Percentiles rank a stretch among this genome's conserved stretches.
Evolutionary conservation across 2,329 filamentous ascomycete species (phyloP).

Genomic region (Phialocephala subalpina): DNA sequence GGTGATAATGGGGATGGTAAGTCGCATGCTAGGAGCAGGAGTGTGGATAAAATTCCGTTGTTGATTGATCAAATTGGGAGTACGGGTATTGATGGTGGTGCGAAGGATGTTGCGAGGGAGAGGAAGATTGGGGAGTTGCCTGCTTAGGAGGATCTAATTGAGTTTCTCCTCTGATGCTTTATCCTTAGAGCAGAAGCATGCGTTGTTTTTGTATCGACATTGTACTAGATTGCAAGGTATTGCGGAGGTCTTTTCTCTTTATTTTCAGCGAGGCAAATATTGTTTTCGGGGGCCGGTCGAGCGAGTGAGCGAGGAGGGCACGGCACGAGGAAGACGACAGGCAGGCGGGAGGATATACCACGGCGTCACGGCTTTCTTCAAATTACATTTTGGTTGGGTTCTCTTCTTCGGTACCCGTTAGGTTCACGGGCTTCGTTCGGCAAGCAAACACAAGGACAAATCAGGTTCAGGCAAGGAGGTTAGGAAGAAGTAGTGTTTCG

Average conservation of each 20-base stretch:
- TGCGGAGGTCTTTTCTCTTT: neutral
- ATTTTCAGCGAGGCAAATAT: neutral
- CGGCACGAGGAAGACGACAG: no score
- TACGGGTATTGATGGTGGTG: slow-evolving; percentile 53
- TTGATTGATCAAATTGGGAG: slow-evolving; percentile 55
- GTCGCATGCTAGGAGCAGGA: slow-evolving; percentile 30
- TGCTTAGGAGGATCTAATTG: slow-evolving; percentile 20
- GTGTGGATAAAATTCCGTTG: slow-evolving; percentile 64
- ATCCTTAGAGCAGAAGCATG: neutral
- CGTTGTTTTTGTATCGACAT: slow-evolving; percentile 8
- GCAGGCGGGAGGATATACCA: slow-evolving; percentile 27
- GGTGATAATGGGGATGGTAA: slow-evolving; percentile 17
- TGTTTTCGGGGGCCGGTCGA: neutral
- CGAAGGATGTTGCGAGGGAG: slow-evolving; percentile 56
- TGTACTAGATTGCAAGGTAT: neutral
- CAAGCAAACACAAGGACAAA: no score
- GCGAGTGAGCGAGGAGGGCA: neutral
- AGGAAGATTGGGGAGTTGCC: slow-evolving; percentile 50
- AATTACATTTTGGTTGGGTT: neutral
- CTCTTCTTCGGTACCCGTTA: neutral
- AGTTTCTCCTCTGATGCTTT: neutral
- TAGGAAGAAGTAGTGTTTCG: neutral
- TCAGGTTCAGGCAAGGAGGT: neutral
- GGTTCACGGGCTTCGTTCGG: neutral
- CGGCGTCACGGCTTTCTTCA: slow-evolving; percentile 19